Evolutionary conservation across 352 stramenopile species (phyloP), one percentile per base, ranked within the genome.

Genomic region (Phytophthora chlamydospora): DNA sequence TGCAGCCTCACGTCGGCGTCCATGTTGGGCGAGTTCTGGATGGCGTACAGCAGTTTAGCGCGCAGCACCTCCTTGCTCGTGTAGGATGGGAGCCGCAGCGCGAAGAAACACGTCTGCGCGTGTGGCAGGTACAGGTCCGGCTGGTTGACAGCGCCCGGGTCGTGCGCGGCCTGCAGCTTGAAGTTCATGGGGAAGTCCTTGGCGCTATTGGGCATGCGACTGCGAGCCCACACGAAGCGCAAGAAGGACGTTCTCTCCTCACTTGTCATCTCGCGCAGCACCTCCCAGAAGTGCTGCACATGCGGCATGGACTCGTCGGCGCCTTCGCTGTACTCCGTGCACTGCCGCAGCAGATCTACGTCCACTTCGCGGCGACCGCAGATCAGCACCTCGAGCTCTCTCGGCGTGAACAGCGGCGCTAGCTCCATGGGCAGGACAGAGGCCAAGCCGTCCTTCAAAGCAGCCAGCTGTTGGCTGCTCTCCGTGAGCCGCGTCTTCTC

Each of bases 81-180:
- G 73, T 99, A 99, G 47, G 88, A 73, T 17, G 98, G 98, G 24
- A 99, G 75, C 0, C 91, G 93, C 47, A 99, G 75, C 13, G 93
- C 96, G 71, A 99, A 99, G 82, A 99, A 99, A 70, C 98, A 99
- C 8, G 98, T 99, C 62, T 98, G 98, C n/a, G 97, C 97, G 66
- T 98, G 97, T 38, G 97, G 97, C 36, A 99, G 73, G 61, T 98
- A 98, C 53, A 90, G 74, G 60, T 98, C 90, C 1, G 89, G 86
- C 9, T 93, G 71, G 14, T 75, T 71, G 33, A 81, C 76, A 27
- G 84, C 75, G n/a, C 87, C 85, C 3, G 85, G 81, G 60, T 95
- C 88, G 60, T 95, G 85, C 6, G 88, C 85, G 14, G 88, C 76
- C 71, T 96, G 87, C 46, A 98, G 76, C 67, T 97, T 97, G 62